A percentile compares a stretch with the other conserved stretches of the same genome.
These are phyloP conservation scores for Pseudopithomyces chartarum DNA, from an alignment of 2,329 filamentous ascomycete genomes.

Conservation along the genomic window DNA sequence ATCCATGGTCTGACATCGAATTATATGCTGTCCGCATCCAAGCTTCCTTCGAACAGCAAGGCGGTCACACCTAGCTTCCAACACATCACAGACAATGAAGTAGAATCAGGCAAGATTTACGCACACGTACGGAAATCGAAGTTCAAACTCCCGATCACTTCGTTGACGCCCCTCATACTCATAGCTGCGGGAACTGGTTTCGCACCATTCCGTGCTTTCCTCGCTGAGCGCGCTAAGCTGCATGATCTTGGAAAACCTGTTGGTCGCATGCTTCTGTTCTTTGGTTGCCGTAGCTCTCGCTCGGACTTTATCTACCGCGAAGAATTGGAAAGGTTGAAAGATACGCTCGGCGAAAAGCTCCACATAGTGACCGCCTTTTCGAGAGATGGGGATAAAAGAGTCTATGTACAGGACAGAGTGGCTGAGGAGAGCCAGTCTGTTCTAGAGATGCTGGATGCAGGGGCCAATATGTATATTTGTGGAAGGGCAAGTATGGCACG, in stretches of 20 bases:
- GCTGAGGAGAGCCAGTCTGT: conserved; percentile 34
- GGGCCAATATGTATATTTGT: conserved; percentile 50
- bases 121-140: conserved; percentile 50
- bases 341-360: conserved; percentile 26
- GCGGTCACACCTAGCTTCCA: conserved; percentile 22
- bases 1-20: conserved; percentile 47
- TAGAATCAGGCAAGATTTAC: conserved; percentile 34
- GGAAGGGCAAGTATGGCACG: conserved; percentile 48
- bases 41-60: conserved; percentile 20
- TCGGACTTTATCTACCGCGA: conserved; percentile 42
- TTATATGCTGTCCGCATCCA: conserved; percentile 42
- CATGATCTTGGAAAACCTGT: conserved; percentile 34
- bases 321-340: conserved; percentile 27
- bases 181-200: conserved; percentile 42
- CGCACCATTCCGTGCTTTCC: conserved; percentile 41
- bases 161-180: conserved; percentile 55
- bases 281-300: conserved; percentile 32
- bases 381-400: conserved; percentile 17
- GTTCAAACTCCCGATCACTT: conserved; percentile 53
- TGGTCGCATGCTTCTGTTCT: conserved; percentile 40
- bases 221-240: conserved; percentile 41
- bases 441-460: conserved; percentile 42
- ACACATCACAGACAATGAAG: conserved; percentile 13
- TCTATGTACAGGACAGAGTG: conserved; percentile 50
- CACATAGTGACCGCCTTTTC: conserved; percentile 34